A percentile compares a stretch with the other conserved stretches of the same genome.
These are phyloP conservation scores for Xylaria multiplex DNA, from an alignment of 2,329 filamentous ascomycete species.

Conservation along the genomic window DNA sequence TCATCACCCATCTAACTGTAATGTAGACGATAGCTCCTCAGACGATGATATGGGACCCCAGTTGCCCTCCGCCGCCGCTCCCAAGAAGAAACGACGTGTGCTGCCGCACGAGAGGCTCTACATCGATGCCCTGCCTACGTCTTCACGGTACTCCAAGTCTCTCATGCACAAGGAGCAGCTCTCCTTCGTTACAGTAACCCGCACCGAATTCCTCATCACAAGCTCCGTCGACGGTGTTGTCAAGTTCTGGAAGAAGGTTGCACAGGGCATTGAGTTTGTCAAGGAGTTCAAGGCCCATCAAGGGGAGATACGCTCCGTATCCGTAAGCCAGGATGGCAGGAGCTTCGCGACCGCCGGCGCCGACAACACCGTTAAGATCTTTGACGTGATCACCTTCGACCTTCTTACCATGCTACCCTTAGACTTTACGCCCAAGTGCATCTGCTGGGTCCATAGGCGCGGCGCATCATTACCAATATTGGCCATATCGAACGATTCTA, in stretches of 20 bases:
- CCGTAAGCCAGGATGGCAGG: conserved; percentile 86
- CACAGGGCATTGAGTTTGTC: conserved; percentile 92
- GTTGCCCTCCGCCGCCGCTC: conserved; percentile 79
- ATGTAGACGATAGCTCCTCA: conserved; percentile 71
- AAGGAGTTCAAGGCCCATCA: conserved; percentile 96
- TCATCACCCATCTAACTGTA: conserved; percentile 30
- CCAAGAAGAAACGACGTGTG: conserved; percentile 90
- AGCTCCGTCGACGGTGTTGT: conserved; percentile 94
- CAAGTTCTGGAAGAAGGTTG: conserved; percentile 99
- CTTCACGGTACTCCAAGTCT: conserved; percentile 88
- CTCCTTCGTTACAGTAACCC: conserved; percentile 86
- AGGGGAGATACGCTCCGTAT: conserved; percentile 84
- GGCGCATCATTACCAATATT: conserved; percentile 89
- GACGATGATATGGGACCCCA: conserved; percentile 90
- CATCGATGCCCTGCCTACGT: conserved; percentile 84
- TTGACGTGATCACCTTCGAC: conserved; percentile 87
- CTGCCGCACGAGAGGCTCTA: conserved; percentile 97
- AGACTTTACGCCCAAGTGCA: conserved; percentile 76
- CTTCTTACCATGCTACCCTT: conserved; percentile 84
- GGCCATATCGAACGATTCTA: conserved; percentile 80
- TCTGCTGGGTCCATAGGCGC: conserved; percentile 92
- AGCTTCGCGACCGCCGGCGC: conserved; percentile 90
- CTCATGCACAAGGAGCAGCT: conserved; percentile 99
- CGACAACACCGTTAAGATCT: conserved; percentile 83
- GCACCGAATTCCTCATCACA: conserved; percentile 96